These are phyloP conservation scores for Ascochyta fabae DNA, from an alignment of 2,329 filamentous ascomycete genomes.

Conservation along the genomic window DNA sequence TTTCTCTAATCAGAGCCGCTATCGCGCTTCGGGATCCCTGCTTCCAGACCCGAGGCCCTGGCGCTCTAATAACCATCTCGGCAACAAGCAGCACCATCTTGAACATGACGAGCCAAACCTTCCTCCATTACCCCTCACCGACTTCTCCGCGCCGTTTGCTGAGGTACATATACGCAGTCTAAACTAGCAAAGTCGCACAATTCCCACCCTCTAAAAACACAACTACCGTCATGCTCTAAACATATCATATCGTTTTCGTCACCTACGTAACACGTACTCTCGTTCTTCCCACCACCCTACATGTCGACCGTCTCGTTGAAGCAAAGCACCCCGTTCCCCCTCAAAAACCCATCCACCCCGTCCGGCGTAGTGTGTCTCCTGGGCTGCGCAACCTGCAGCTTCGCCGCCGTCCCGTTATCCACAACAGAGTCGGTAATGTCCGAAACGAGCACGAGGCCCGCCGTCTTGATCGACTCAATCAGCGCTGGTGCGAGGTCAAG, in stretches of 20 bases:
- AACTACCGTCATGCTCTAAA: no score
- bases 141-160: neutral
- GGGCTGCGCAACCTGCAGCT: constrained; percentile 51
- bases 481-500: constrained; percentile 86
- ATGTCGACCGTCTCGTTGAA: constrained; percentile 86
- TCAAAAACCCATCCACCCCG: constrained; percentile 86
- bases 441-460: constrained; percentile 88
- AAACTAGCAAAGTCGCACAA: neutral
- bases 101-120: no score
- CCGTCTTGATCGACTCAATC: constrained; percentile 91
- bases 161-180: neutral
- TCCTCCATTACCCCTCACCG: neutral
- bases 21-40: constrained; percentile 9
- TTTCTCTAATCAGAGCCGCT: constrained; percentile 12
- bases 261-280: neutral
- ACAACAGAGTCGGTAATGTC: constrained; percentile 72
- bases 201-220: neutral
- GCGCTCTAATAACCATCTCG: no score
- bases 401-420: constrained; percentile 42
- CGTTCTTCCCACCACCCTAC: constrained; percentile 22
- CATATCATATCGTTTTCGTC: neutral
- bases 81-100: neutral
- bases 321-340: constrained; percentile 82
- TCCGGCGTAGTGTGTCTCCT: constrained; percentile 65
- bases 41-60: neutral